Evolutionary conservation across 164 flowering plant genomes (phyloP).

Genomic region (Vitis rotundifolia): DNA sequence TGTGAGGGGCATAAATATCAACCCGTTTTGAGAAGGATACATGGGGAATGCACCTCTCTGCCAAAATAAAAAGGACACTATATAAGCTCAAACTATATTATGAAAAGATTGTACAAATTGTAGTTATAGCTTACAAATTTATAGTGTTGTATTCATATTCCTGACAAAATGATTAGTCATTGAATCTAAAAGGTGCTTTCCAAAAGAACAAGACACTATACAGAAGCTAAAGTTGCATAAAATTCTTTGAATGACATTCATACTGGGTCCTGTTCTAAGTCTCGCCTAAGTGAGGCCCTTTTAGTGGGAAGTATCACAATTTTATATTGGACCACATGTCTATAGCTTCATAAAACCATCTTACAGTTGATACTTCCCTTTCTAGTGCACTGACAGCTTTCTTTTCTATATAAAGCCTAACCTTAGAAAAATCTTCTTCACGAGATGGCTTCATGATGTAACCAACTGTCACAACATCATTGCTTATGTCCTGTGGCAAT

Average conservation of each 20-base stretch:
- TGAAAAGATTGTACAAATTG: too few species aligned
- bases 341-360: neutral
- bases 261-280: neutral
- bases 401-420: constrained; percentile 23
- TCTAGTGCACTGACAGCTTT: neutral
- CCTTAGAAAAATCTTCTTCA: constrained; percentile 90
- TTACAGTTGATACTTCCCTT: neutral
- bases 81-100: constrained; percentile 6
- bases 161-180: too few species aligned
- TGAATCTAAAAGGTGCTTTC: too few species aligned
- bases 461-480: constrained; percentile 49
- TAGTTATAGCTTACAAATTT: too few species aligned
- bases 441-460: constrained; percentile 93
- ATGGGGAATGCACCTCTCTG: constrained; percentile 97
- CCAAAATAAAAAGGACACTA: constrained; percentile 12
- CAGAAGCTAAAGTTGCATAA: too few species aligned
- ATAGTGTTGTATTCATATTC: too few species aligned
- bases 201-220: too few species aligned
- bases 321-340: neutral
- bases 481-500: constrained; percentile 46
- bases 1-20: constrained; percentile 77
- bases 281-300: neutral
- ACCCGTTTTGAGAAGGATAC: constrained; percentile 62
- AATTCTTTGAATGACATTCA: too few species aligned
- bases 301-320: neutral